Conservation (phyloP, 495 filamentous ascomycete genomes). For the Neurospora africana region DNA sequence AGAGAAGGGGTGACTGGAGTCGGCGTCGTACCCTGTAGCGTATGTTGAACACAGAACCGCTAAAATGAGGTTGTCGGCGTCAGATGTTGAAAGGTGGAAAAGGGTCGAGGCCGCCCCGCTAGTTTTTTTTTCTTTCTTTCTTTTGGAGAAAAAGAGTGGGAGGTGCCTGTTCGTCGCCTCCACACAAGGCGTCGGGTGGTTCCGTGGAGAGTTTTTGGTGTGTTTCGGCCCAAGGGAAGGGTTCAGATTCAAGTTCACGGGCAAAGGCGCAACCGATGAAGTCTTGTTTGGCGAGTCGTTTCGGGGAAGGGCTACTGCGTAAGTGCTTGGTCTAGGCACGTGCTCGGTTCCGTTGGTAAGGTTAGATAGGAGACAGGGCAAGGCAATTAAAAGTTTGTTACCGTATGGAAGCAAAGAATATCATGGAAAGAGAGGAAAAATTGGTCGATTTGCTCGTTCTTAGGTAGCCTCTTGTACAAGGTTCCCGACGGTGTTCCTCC, state of each 20-base stretch:
- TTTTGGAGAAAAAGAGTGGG: neutral
- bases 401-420: neutral
- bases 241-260: neutral
- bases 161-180: neutral
- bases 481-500: neutral
- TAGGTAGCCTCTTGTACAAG: neutral
- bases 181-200: neutral
- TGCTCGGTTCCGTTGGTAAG: neutral
- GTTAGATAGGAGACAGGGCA: neutral
- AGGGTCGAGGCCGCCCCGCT: neutral
- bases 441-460: neutral
- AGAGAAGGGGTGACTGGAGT: neutral
- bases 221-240: neutral
- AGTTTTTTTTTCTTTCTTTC: neutral
- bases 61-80: neutral
- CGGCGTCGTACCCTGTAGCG: neutral
- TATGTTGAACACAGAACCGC: neutral
- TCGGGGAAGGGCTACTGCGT: neutral
- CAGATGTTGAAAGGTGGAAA: neutral
- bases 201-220: neutral
- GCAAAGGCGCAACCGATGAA: neutral
- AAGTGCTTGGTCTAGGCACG: neutral
- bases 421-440: neutral
- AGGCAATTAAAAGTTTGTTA: neutral
- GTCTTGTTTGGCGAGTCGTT: neutral